Base-by-base conservation (phyloP, 805 yeast species). In the Ogataea kodamae region DNA sequence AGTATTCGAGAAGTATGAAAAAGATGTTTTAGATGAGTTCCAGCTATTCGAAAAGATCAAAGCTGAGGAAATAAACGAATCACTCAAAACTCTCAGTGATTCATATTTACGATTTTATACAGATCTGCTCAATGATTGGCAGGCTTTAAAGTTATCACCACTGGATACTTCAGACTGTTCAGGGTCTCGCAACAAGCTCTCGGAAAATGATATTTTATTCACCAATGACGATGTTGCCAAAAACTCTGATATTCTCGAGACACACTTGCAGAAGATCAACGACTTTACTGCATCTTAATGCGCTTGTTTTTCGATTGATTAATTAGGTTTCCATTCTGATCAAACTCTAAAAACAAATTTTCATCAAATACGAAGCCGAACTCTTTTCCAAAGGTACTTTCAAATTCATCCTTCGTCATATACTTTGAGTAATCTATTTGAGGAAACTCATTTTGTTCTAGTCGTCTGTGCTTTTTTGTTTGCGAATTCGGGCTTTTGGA, bases 401-500 rank as follows among this genome's bases (percentile, higher is more conserved):
- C 43, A 49, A 84, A 86, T 34, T 74, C 73, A 1, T 66, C 65
- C 28, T 62, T 50, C 1, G 70, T 54, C 7, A 87, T 45, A 48
- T 78, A 84, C 13, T 65, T 55, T 0, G 57, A 43, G 65, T 81
- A 85, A 6, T 68, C 60, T n/a, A 85, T 50, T 0, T 63, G 61
- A 0, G 94, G 90, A 40, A 73, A 83, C 16, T 63, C 68, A 16
- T 75, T 70, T 13, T 62, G 58, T 14, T 72, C 82, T 39, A 77
- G 68, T 39, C 62, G 75, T 55, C 81, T 76, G 55, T 73, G 78
- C 57, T 80, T 80, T 54, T 89, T 89, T 14, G 71, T 64, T 48
- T 83, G 76, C 3, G 95, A 89, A 16, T 60, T 70, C 0, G 97
- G 98, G 1, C 97, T 95, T 27, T 78, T 74, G 18, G 74, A 80